phyloP scores from a whole-genome alignment of 306 rosid genomes.

The Vigna trinervia region DNA sequence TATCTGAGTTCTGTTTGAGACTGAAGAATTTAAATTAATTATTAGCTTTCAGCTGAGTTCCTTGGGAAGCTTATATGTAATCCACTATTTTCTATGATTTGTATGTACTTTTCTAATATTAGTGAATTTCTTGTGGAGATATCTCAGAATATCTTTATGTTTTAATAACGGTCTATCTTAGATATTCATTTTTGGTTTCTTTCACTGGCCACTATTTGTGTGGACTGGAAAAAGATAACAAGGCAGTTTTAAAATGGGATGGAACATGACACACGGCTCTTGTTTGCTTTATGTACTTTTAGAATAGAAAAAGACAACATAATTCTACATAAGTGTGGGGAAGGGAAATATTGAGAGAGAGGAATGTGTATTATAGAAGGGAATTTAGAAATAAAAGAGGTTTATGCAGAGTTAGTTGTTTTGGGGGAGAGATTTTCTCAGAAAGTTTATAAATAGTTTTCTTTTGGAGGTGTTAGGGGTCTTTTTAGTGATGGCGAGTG shows the following conservation, averaged over 20 bases:
- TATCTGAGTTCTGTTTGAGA: constrained; percentile 20
- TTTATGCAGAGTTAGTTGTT: no score
- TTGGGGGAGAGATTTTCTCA: no score
- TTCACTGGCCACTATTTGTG: constrained; percentile 1
- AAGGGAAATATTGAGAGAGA: no score
- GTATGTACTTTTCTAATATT: neutral
- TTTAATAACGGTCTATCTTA: constrained; percentile 20
- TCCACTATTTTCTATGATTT: neutral
- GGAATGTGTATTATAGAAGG: no score
- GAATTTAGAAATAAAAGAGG: no score
- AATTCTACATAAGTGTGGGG: neutral
- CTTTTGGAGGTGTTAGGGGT: no score
- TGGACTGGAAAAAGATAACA: neutral
- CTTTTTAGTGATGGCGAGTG: no score
- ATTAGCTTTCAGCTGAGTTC: constrained; percentile 15
- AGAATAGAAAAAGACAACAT: neutral
- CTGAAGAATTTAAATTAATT: constrained; percentile 16
- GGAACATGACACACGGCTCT: neutral
- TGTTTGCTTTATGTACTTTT: neutral
- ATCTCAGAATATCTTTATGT: neutral
- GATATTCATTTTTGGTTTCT: constrained; percentile 23
- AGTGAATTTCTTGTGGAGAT: neutral
- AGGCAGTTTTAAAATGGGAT: neutral
- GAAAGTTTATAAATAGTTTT: no score
- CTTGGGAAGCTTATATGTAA: constrained; percentile 17